Base-by-base conservation (phyloP, 805 yeast species). In the Priceomyces carsonii region DNA sequence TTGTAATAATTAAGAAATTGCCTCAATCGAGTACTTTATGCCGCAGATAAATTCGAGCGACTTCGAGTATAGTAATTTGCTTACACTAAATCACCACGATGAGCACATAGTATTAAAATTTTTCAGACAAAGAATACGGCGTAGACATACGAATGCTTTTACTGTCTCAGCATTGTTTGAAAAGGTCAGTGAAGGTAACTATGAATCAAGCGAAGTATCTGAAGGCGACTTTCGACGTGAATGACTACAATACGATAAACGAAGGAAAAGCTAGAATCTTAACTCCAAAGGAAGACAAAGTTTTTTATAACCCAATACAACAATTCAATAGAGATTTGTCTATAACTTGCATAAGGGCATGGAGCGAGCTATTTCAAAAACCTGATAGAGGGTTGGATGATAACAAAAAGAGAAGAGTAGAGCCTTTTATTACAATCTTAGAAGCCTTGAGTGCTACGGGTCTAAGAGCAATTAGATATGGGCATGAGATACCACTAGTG, bases 371-470 rank as follows among this genome's bases (percentile, higher is more conserved):
- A 22, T 81, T 78, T 43, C 33, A 44, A 27, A 44, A 44, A 30
- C 34, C 34, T 14, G 32, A 31, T 22, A 22, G 28, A 5, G 23
- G 29, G 14, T 19, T 29, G 18, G 40, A 33, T 6, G 32, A 21
- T 8, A 16, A 17, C 3, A 48, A 42, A 32, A 43, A 33, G 22
- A 33, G 47, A 29, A 48, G 48, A 38, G 19, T 56, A 26, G 42
- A 37, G 13, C 79, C 82, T 8, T 79, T 71, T 45, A 76, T 88
- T 27, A 75, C 78, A 18, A 80, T 93, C 9, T 59, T 91, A 26
- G 99, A 93, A 53, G 98, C 96, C 0, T 68, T 93, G 8, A 83
- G 95, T 28, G 99, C 99, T 0, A 84, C 98, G 1, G 99, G 99
- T 0, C 69, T 93, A 25, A 75, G 99, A 35, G 95, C 98, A 2